These are phyloP conservation scores for Scheffersomyces titani DNA, from an alignment of 1,139 yeast genomes.

Conservation along the genomic window DNA sequence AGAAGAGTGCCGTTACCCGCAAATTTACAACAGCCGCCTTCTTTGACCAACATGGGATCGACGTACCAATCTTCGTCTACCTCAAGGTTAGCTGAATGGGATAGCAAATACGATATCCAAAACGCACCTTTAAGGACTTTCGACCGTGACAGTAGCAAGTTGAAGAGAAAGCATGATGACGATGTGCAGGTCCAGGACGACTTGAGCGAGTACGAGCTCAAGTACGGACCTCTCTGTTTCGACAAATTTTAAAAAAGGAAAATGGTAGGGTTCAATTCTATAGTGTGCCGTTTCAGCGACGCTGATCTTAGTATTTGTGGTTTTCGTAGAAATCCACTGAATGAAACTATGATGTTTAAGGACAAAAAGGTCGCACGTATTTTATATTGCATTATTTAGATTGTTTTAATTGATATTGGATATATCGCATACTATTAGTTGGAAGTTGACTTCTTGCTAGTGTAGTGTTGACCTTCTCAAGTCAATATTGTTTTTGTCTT, in stretches of 20 bases:
- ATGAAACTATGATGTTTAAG: background rate
- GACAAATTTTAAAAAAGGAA: constrained; percentile 34
- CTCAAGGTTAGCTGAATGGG: constrained; percentile 54
- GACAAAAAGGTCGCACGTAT: constrained; percentile 2
- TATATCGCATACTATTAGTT: background rate
- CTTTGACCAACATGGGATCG: constrained; percentile 39
- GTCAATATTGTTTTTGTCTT: no score
- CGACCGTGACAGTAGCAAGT: constrained; percentile 2
- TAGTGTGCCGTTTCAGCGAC: background rate
- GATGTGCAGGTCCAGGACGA: constrained; percentile 6
- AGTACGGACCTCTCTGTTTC: constrained; percentile 47
- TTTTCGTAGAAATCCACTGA: background rate
- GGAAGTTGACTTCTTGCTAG: background rate
- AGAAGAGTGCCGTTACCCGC: constrained; percentile 58
- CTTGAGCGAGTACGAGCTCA: constrained; percentile 20
- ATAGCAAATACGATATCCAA: constrained; percentile 17
- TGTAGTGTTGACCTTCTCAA: background rate
- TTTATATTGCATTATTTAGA: background rate
- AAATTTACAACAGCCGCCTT: constrained; percentile 40
- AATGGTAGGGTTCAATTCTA: background rate
- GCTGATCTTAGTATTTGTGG: background rate
- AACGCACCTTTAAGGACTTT: constrained; percentile 14
- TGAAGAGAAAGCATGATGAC: constrained; percentile 13
- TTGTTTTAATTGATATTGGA: background rate
- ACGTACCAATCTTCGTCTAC: constrained; percentile 37